Evolutionary conservation across 345 rosid genomes (phyloP), one percentile per base, ranked within the genome.

Genomic region (Eutrema japonicum): DNA sequence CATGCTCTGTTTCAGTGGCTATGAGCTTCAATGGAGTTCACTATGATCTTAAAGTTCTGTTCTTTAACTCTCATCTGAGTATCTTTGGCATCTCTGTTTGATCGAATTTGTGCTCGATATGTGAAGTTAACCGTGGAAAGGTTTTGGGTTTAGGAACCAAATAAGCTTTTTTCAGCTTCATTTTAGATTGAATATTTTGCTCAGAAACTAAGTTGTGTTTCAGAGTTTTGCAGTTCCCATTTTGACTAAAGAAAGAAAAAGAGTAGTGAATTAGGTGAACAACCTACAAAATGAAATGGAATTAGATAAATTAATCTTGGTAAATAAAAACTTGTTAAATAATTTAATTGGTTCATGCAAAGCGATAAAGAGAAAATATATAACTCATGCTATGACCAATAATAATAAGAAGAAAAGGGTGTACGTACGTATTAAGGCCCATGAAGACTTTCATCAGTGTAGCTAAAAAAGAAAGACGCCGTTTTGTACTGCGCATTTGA

Each of bases 1-100:
- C 70, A 53, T 53, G 33, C 8, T 68, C 67, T 45, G 38, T 3
- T 75, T 54, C 40, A 26, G 38, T 43, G 51, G 29, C 45, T 61
- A 62, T 26, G 10, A 32, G 69, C 14, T 47, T 30, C 45, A 30
- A 2, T 66, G 67, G 40, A 67, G 11, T 32, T 46, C 3, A 40
- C 32, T 49, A 0, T 11, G 75, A 51, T 50, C 46, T 42, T 22
- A 38, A 10, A 13, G 49, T 9, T 29, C 2, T 36, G 36, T 27
- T 40, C 68, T 30, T 41, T 2, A 11, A 62, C 29, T 51, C 61
- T 47, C 30, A 51, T 62, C 14, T 42, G 4, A 32, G 6, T 29
- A 4, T 14, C 50, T n/a, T 40, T 52, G 13, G 18, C 16, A 48
- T 35, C 16, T 46, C 6, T 30, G 47, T 58, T n/a, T 18, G 64